These are phyloP conservation scores for Penicillium sp. DNA, from an alignment of 2,329 filamentous ascomycete species.

Conservation along the genomic window DNA sequence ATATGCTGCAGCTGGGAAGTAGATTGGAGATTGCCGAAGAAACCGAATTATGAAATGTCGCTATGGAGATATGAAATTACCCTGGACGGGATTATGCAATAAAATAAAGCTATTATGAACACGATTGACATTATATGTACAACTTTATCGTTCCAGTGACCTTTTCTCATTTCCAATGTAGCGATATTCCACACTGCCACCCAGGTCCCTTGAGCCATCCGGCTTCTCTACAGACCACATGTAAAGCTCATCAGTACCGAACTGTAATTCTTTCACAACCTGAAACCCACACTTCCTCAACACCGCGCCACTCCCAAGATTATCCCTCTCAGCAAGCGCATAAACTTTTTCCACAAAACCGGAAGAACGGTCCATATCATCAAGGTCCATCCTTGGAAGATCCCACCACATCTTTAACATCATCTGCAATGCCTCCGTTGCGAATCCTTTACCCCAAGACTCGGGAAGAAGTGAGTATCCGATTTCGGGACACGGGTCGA, in stretches of 20 bases:
- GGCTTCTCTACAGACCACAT: slow-evolving; percentile 12
- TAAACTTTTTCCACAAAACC: slow-evolving; percentile 17
- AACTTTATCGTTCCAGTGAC: not conserved
- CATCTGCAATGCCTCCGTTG: slow-evolving; percentile 26
- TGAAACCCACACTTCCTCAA: slow-evolving; percentile 27
- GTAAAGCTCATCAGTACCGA: slow-evolving; percentile 13
- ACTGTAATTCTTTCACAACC: slow-evolving; percentile 5
- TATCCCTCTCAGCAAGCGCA: slow-evolving; percentile 21
- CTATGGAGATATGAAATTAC: not conserved
- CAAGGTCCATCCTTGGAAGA: slow-evolving; percentile 7
- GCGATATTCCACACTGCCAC: not conserved
- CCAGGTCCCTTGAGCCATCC: not conserved
- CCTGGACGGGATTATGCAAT: not conserved
- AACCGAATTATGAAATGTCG: not conserved
- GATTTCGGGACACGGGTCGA: slow-evolving; percentile 24
- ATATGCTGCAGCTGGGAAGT: slow-evolving; percentile 4
- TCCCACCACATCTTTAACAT: slow-evolving; percentile 29
- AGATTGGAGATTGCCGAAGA: slow-evolving; percentile 7
- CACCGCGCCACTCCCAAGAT: slow-evolving; percentile 18
- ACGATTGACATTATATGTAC: not conserved
- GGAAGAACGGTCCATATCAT: not conserved
- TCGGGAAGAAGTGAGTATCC: slow-evolving; percentile 27
- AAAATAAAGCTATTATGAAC: no score
- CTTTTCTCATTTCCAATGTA: not conserved
- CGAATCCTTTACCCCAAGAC: slow-evolving; percentile 28